A percentile compares a stretch with the other conserved stretches of the same genome.
Evolutionary conservation across 768 basidiomycete genomes (phyloP).

Genomic region (Leccinum incarnatum): DNA sequence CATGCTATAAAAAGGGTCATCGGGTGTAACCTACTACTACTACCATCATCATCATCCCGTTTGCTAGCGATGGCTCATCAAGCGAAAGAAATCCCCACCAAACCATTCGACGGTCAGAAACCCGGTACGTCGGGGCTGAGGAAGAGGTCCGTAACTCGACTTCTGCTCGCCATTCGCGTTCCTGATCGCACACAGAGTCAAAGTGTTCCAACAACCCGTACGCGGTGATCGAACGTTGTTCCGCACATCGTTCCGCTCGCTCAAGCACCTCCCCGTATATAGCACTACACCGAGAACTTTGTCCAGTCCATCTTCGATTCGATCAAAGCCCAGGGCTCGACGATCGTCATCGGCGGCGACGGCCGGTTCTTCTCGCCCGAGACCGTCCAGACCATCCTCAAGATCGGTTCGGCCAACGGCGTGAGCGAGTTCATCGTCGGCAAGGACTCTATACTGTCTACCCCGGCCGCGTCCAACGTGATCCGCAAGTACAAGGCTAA

Average conservation of each 20-base stretch:
- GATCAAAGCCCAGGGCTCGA: conserved; percentile 74
- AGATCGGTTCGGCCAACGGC: conserved; percentile 92
- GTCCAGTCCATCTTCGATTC: conserved; percentile 92
- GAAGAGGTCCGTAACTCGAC: conserved; percentile 61
- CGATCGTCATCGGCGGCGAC: conserved; percentile 95
- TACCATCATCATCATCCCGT: neutral
- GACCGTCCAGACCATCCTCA: conserved; percentile 87
- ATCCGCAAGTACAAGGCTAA: conserved; percentile 96
- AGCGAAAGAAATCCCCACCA: conserved; percentile 73
- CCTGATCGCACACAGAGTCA: conserved; percentile 60
- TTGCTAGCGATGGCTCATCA: conserved; percentile 38
- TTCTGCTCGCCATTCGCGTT: conserved; percentile 22
- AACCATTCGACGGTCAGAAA: conserved; percentile 91
- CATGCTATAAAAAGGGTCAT: neutral
- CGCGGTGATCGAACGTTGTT: conserved; percentile 24
- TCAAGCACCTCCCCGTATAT: conserved; percentile 18
- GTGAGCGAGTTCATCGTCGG: conserved; percentile 92
- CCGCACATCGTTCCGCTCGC: conserved; percentile 6
- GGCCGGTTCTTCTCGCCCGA: conserved; percentile 90
- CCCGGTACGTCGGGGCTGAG: conserved; percentile 97
- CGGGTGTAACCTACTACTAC: neutral
- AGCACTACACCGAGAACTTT: conserved; percentile 99
- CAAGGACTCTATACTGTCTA: conserved; percentile 88
- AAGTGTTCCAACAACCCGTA: conserved; percentile 97
- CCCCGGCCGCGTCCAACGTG: conserved; percentile 93